Conservation (phyloP, 352 stramenopile species). For the Globisporangium nagaii region DNA sequence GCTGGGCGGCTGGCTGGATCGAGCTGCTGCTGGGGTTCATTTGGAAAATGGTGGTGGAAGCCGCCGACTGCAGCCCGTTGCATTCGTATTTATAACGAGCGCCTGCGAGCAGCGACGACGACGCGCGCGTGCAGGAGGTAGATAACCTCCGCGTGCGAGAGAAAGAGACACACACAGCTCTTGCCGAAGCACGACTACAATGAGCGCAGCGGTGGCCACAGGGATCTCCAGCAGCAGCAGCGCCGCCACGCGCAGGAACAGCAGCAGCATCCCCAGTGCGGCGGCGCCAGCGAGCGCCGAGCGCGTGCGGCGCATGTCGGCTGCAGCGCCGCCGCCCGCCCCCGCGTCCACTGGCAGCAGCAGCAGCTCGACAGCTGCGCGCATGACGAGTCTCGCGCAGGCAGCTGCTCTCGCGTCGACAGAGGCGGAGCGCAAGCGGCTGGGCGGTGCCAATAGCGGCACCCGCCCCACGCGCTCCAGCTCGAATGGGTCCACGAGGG, state of each 20-base stretch:
- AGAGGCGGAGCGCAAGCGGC: conserved; percentile 3
- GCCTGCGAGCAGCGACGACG: not conserved
- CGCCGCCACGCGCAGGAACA: conserved; percentile 12
- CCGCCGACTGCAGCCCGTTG: not conserved
- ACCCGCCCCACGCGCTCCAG: conserved; percentile 2
- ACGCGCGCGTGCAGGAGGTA: too few species aligned
- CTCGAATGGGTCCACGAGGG: conserved; percentile 2
- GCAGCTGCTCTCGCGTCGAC: conserved; percentile 9
- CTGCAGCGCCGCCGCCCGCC: conserved; percentile 2
- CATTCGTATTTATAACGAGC: conserved; percentile 7
- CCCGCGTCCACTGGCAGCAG: not conserved
- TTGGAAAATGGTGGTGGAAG: conserved; percentile 8
- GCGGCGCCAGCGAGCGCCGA: not conserved
- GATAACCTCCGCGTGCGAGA: not conserved
- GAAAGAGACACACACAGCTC: not conserved
- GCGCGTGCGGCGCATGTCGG: conserved; percentile 2
- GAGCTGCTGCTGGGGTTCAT: not conserved
- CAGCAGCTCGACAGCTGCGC: conserved; percentile 1
- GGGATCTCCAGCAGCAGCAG: not conserved
- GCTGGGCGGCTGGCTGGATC: too few species aligned
- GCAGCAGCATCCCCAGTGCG: conserved; percentile 1
- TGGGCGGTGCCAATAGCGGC: not conserved
- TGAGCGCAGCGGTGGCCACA: conserved; percentile 11
- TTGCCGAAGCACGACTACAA: not conserved
- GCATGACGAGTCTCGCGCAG: conserved; percentile 12